These are phyloP conservation scores for Melaleuca quinquenervia DNA, from an alignment of 345 rosid genomes.

Conservation along the genomic window DNA sequence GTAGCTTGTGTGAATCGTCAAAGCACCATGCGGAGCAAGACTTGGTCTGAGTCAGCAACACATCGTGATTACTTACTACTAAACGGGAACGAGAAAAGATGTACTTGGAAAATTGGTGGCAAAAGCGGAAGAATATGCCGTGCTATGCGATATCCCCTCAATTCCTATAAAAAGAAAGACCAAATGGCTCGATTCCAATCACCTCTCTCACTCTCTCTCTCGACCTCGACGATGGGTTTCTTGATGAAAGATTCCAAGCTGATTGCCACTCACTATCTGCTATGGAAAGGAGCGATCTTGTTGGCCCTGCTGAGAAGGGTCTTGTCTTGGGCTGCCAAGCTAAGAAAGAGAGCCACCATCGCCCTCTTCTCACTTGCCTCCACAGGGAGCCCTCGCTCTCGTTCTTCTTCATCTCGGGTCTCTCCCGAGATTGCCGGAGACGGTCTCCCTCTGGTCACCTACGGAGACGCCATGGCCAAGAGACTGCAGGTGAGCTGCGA, in stretches of 20 bases:
- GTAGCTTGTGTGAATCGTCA: not conserved
- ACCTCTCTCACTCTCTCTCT: not conserved
- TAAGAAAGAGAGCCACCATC: conserved; percentile 2
- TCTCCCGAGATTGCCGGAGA: conserved; percentile 32
- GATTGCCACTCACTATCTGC: conserved; percentile 24
- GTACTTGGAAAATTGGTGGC: not conserved
- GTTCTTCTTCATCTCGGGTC: not conserved
- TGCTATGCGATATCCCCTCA: not conserved
- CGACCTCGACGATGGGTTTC: not conserved
- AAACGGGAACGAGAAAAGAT: not conserved
- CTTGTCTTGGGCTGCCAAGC: conserved; percentile 31
- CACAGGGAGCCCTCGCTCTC: conserved; percentile 5
- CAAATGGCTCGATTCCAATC: not conserved
- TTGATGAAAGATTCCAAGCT: not conserved
- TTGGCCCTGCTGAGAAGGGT: conserved; percentile 55
- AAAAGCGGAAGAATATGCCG: not conserved
- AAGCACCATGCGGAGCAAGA: not conserved
- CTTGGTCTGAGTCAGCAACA: not conserved
- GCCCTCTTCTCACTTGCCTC: not conserved
- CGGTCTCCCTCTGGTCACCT: conserved; percentile 34
- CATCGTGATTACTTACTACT: not conserved
- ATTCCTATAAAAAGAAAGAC: not conserved
- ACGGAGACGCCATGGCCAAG: conserved; percentile 26
- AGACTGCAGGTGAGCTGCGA: conserved; percentile 23
- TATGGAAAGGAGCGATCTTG: conserved; percentile 53